Conservation (phyloP, 2,329 filamentous ascomycete genomes). For the Penicillium italicum region DNA sequence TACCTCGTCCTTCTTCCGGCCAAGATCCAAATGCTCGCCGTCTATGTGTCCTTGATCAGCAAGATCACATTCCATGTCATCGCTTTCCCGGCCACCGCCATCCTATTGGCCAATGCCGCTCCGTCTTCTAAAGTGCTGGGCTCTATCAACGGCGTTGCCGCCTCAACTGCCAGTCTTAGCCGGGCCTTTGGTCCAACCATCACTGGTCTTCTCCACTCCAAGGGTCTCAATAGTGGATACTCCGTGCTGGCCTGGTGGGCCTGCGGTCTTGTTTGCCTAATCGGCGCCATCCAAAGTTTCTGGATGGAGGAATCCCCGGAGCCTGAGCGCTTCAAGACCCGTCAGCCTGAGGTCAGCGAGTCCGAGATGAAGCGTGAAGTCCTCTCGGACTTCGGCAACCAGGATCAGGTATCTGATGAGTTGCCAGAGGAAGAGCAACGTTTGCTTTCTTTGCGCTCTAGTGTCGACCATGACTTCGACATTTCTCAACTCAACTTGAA, state of each 20-base stretch:
- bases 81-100: constrained; percentile 84
- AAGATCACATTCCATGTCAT: constrained; percentile 92
- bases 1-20: constrained; percentile 83
- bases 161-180: constrained; percentile 83
- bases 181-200: constrained; percentile 85
- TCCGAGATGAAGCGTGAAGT: constrained; percentile 26
- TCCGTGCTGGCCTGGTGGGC: constrained; percentile 94
- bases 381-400: constrained; percentile 22
- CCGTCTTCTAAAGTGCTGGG: constrained; percentile 81
- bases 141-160: constrained; percentile 87
- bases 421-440: constrained; percentile 34
- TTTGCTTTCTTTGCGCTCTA: constrained; percentile 37
- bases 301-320: constrained; percentile 65
- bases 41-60: constrained; percentile 76
- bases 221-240: constrained; percentile 74
- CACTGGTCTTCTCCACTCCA: constrained; percentile 78
- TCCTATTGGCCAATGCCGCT: constrained; percentile 83
- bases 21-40: constrained; percentile 65
- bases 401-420: constrained; percentile 22
- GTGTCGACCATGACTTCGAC: constrained; percentile 33
- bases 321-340: constrained; percentile 37
- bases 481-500: constrained; percentile 26
- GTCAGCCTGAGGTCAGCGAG: constrained; percentile 28
- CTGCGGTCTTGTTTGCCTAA: constrained; percentile 69
- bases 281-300: constrained; percentile 71